Conservation (phyloP, 2,329 filamentous ascomycete species). For the Colletotrichum sp. region DNA sequence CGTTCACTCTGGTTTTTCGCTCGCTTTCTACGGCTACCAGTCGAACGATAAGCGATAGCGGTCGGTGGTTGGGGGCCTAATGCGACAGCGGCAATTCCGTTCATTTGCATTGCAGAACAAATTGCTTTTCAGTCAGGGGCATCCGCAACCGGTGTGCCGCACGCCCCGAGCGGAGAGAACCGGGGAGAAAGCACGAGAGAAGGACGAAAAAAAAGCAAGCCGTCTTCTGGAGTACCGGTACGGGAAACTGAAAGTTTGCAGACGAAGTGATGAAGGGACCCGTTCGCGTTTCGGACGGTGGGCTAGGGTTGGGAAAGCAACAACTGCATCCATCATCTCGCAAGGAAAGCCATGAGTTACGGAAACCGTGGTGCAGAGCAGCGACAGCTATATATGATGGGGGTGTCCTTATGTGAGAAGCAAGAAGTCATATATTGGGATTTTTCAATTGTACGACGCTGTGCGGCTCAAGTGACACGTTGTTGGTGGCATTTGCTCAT, state of each 20-base stretch:
- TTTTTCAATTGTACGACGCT: neutral
- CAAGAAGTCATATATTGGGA: neutral
- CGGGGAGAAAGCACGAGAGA: neutral
- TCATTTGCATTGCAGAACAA: constrained; percentile 1
- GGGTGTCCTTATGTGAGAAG: neutral
- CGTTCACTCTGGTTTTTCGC: constrained; percentile 23
- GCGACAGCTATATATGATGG: constrained; percentile 11
- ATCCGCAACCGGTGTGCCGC: constrained; percentile 8
- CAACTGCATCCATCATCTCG: neutral
- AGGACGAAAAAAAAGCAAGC: neutral
- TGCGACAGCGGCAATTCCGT: neutral
- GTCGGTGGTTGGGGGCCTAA: neutral
- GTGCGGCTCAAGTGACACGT: neutral
- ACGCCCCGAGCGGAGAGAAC: constrained; percentile 1
- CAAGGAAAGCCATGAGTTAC: neutral
- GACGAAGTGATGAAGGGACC: constrained; percentile 18
- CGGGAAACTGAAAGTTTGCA: neutral
- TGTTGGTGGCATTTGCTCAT: neutral
- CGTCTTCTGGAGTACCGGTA: constrained; percentile 12
- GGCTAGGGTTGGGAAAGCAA: neutral
- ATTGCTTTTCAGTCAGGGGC: neutral
- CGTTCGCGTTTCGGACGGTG: neutral
- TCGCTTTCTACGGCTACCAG: constrained; percentile 9
- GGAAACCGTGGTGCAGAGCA: neutral
- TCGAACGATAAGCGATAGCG: constrained; percentile 1